These are phyloP conservation scores for Barnettozyma salicaria DNA, from an alignment of 805 yeast genomes.

Conservation along the genomic window DNA sequence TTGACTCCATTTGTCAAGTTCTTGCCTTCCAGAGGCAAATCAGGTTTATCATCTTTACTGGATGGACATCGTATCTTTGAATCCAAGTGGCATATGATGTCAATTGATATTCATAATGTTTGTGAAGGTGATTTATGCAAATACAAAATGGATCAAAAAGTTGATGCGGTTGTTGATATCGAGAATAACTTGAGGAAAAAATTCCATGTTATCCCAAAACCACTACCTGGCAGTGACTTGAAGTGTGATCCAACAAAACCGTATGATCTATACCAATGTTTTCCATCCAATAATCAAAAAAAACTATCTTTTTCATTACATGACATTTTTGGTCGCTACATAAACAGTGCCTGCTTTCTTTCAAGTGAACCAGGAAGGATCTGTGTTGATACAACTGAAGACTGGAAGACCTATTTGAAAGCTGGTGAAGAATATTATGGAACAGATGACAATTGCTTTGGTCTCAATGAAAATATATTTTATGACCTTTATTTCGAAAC, in stretches of 20 bases:
- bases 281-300: slow-evolving; percentile 58
- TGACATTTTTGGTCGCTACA: slow-evolving; percentile 62
- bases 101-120: slow-evolving; percentile 66
- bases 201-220: slow-evolving; percentile 71
- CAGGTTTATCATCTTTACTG: slow-evolving; percentile 77
- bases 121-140: slow-evolving; percentile 42
- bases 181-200: slow-evolving; percentile 59
- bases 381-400: slow-evolving; percentile 37
- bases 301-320: slow-evolving; percentile 46
- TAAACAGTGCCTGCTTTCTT: slow-evolving; percentile 60
- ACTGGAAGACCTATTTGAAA: slow-evolving; percentile 42
- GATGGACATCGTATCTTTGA: slow-evolving; percentile 91
- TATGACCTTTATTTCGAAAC: slow-evolving; percentile 34
- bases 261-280: slow-evolving; percentile 61
- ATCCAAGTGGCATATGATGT: slow-evolving; percentile 90
- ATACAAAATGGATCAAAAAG: slow-evolving; percentile 54
- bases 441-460: slow-evolving; percentile 34
- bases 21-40: slow-evolving; percentile 85
- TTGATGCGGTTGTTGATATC: slow-evolving; percentile 69
- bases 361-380: slow-evolving; percentile 39
- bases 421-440: slow-evolving; percentile 27
- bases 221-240: slow-evolving; percentile 61
- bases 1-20: slow-evolving; percentile 88
- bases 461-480: slow-evolving; percentile 20
- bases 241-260: slow-evolving; percentile 66